These are phyloP conservation scores for Salix exigua DNA, from an alignment of 345 rosid species.

Conservation along the genomic window DNA sequence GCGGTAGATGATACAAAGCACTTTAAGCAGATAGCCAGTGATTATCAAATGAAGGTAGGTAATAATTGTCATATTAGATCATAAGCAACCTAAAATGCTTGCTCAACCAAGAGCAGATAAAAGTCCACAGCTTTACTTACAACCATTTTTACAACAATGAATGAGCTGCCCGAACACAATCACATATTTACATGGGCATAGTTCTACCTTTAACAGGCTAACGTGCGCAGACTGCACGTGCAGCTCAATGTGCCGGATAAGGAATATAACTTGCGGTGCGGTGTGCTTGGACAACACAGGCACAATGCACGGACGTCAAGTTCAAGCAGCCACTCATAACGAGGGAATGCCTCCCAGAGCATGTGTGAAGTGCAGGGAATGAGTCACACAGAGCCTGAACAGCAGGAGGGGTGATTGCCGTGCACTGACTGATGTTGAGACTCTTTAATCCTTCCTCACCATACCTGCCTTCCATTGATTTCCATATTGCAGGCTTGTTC, in stretches of 20 bases:
- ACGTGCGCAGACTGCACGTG: not conserved
- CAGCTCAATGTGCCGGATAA: conserved; percentile 52
- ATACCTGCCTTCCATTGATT: conserved; percentile 43
- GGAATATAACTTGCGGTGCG: conserved; percentile 39
- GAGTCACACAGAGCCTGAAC: conserved; percentile 93
- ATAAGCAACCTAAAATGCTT: not conserved
- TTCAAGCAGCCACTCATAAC: conserved; percentile 93
- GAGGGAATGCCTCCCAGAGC: conserved; percentile 90
- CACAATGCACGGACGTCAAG: conserved; percentile 91
- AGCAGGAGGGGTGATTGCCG: conserved; percentile 86
- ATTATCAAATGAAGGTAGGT: not conserved
- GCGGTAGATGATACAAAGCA: not conserved
- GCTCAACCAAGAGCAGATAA: not conserved
- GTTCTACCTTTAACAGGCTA: not conserved
- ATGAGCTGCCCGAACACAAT: not conserved
- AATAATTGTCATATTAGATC: not conserved
- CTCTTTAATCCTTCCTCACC: conserved; percentile 78
- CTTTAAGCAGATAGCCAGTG: not conserved
- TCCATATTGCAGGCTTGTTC: conserved; percentile 58
- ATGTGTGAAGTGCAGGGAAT: conserved; percentile 92
- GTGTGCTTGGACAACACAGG: conserved; percentile 72
- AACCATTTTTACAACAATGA: conserved; percentile 6
- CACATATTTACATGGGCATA: conserved; percentile 5
- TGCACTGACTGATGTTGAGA: conserved; percentile 98
- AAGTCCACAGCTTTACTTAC: not conserved